These are phyloP conservation scores for Penicillium polonicum DNA, from an alignment of 2,329 filamentous ascomycete genomes.

Conservation along the genomic window DNA sequence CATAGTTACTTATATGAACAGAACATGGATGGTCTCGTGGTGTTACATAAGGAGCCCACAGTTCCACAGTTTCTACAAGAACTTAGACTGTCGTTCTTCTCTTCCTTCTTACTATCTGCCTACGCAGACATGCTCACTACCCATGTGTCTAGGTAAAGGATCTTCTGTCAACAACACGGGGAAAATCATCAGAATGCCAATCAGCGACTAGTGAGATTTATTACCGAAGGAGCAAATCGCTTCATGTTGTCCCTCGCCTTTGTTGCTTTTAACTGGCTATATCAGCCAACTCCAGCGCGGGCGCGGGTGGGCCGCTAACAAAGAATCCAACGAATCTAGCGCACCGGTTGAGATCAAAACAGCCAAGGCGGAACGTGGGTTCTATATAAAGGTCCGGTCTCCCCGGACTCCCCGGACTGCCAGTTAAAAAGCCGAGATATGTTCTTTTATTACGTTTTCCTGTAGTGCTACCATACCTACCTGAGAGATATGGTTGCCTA, in stretches of 20 bases:
- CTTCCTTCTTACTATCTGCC: neutral
- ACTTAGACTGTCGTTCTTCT: neutral
- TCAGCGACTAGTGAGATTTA: neutral
- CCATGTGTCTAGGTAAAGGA: neutral
- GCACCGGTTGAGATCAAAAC: neutral
- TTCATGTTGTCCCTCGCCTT: neutral
- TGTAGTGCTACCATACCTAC: neutral
- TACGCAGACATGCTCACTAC: neutral
- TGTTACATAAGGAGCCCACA: neutral
- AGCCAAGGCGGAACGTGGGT: neutral
- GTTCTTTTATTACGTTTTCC: neutral
- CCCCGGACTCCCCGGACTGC: neutral
- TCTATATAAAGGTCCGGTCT: neutral
- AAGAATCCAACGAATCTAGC: neutral
- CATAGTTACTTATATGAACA: neutral
- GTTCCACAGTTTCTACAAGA: neutral
- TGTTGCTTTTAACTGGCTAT: conserved; percentile 1
- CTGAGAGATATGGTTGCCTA: neutral
- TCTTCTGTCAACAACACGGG: neutral
- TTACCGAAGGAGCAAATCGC: conserved; percentile 12
- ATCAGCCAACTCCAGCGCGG: neutral
- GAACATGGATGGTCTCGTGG: neutral
- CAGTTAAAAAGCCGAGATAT: neutral
- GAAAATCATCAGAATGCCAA: neutral
- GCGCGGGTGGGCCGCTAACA: neutral